Percentiles rank a stretch among this genome's conserved stretches.
Conservation (phyloP, 1,139 yeast species). For the Yamadazyma diospyri region DNA sequence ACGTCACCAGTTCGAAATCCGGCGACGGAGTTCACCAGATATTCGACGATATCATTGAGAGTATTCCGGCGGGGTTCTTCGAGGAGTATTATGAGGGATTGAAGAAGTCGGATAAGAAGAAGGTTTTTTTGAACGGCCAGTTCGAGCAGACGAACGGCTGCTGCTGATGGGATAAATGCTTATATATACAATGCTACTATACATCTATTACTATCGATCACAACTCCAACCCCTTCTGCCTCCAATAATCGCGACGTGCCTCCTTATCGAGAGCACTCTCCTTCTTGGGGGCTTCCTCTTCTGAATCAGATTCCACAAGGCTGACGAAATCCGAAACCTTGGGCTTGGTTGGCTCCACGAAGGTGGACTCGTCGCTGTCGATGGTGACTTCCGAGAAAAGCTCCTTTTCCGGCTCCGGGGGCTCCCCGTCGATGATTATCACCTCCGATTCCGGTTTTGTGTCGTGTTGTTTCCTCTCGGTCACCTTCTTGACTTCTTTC, state of each 20-base stretch:
- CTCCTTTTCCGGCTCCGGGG: slow-evolving; percentile 16
- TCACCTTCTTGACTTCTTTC: slow-evolving; percentile 12
- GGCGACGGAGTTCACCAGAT: slow-evolving; percentile 42
- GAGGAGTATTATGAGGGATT: slow-evolving; percentile 15
- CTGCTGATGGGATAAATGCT: background rate
- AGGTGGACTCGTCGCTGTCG: slow-evolving; percentile 25
- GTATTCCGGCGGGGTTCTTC: slow-evolving; percentile 37
- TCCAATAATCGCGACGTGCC: slow-evolving; percentile 40
- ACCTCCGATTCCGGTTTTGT: background rate
- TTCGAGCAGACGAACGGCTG: slow-evolving; percentile 5
- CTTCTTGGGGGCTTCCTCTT: slow-evolving; percentile 13
- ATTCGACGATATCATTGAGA: slow-evolving; percentile 39
- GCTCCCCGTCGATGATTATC: slow-evolving; percentile 18
- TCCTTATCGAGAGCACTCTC: slow-evolving; percentile 28
- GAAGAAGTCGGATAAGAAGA: slow-evolving; percentile 7
- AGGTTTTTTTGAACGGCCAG: slow-evolving; percentile 10
- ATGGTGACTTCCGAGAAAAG: slow-evolving; percentile 44
- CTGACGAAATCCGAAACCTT: slow-evolving; percentile 28
- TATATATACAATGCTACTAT: slow-evolving; percentile 2
- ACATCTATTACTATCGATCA: slow-evolving; percentile 3
- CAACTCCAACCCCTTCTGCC: slow-evolving; percentile 40
- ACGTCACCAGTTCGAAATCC: slow-evolving; percentile 45
- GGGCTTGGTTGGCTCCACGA: slow-evolving; percentile 4
- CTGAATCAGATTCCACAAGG: slow-evolving; percentile 18
- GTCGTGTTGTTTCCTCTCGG: slow-evolving; percentile 6